Conservation (phyloP, 768 basidiomycete species). For the Tylopilus subfusipes region DNA sequence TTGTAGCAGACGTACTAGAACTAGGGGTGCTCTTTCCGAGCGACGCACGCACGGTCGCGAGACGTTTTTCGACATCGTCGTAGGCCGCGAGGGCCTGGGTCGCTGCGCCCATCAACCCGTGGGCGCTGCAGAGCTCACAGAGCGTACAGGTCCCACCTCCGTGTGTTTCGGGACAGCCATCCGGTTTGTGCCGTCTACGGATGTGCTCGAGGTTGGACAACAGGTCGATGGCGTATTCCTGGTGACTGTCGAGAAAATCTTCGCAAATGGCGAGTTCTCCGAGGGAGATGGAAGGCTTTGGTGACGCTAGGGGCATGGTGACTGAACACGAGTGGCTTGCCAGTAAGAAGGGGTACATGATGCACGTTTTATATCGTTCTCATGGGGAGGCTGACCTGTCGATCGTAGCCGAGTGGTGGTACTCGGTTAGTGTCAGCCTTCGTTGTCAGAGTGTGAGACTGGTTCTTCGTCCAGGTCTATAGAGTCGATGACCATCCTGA, state of each 20-base stretch:
- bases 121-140: slow-evolving; percentile 9
- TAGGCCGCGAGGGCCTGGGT: slow-evolving; percentile 4
- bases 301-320: slow-evolving; percentile 1
- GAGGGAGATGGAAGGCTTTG: slow-evolving; percentile 7
- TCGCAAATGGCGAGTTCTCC: slow-evolving; percentile 15
- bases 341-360: neutral
- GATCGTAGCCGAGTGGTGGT: neutral
- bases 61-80: slow-evolving; percentile 1
- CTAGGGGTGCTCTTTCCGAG: neutral
- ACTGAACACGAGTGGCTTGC: neutral
- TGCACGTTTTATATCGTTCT: neutral
- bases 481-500: neutral
- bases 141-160: slow-evolving; percentile 2
- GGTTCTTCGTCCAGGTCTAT: neutral
- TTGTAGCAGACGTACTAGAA: neutral
- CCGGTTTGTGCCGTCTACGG: neutral
- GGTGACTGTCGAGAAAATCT: slow-evolving; percentile 10
- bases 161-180: neutral
- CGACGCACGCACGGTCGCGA: slow-evolving; percentile 4
- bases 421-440: slow-evolving; percentile 2
- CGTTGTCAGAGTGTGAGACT: neutral
- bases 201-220: slow-evolving; percentile 7
- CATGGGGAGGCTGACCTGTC: slow-evolving; percentile 10
- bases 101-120: slow-evolving; percentile 8
- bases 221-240: slow-evolving; percentile 9